phyloP scores from a whole-genome alignment of 1,284 basidiomycete genomes.

The Cystobasidium slooffiae region DNA sequence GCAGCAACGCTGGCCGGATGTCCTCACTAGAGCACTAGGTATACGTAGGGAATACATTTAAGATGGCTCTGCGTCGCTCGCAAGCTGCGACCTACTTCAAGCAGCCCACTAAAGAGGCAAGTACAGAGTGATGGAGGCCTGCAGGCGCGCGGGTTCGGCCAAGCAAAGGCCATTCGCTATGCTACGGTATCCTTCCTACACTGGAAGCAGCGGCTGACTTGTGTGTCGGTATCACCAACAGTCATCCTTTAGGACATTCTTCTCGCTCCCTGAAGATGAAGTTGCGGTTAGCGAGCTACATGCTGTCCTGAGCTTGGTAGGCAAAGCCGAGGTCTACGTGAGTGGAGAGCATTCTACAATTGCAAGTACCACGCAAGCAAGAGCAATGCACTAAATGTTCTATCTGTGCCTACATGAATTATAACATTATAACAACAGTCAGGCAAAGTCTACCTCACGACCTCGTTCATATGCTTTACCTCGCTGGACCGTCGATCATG shows the following conservation, averaged over 20 bases:
- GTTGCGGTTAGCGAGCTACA: constrained; percentile 68
- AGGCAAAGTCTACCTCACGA: constrained; percentile 85
- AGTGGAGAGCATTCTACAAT: constrained; percentile 57
- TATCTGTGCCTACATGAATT: not conserved
- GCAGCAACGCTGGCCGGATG: too few species aligned
- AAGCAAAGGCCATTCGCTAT: too few species aligned
- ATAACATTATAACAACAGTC: constrained; percentile 63
- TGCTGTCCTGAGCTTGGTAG: constrained; percentile 81
- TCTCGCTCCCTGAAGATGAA: constrained; percentile 51
- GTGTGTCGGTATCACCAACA: constrained; percentile 16
- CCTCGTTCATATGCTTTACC: constrained; percentile 88
- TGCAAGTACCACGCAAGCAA: not conserved
- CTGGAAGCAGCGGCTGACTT: constrained; percentile 4
- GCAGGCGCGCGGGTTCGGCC: too few species aligned
- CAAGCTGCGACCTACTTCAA: constrained; percentile 48
- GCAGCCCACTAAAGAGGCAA: constrained; percentile 50
- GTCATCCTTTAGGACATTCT: constrained; percentile 50
- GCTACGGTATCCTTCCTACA: not conserved
- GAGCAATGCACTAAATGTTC: not conserved
- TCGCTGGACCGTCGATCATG: constrained; percentile 92
- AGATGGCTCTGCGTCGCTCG: constrained; percentile 37
- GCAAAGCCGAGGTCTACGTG: constrained; percentile 89
- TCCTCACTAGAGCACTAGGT: too few species aligned
- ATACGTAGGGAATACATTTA: not conserved
- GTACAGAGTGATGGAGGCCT: constrained; percentile 6